These are phyloP conservation scores for Aspergillus carlsbadensis DNA, from an alignment of 495 filamentous ascomycete genomes.

Conservation along the genomic window DNA sequence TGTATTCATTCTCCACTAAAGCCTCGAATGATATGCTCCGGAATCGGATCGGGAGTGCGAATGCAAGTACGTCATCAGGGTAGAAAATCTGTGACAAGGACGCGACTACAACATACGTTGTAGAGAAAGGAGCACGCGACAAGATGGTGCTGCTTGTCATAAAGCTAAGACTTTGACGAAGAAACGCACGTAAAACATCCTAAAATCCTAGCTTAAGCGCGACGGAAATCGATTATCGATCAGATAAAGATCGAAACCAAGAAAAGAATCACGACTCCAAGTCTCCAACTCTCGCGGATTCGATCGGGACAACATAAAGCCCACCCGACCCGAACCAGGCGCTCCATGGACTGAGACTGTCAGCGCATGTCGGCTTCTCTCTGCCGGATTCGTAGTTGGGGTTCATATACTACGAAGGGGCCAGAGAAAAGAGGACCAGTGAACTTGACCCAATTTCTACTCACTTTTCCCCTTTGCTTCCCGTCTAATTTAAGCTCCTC, in stretches of 20 bases:
- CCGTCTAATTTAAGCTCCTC: background rate
- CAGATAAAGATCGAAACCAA: background rate
- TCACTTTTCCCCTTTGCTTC: background rate
- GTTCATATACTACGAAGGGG: background rate
- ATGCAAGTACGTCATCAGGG: too few relatives aligned
- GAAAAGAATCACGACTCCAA: background rate
- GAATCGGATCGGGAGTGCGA: too few relatives aligned
- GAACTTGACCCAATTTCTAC: constrained; percentile 2
- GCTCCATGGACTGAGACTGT: background rate
- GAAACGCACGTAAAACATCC: too few relatives aligned
- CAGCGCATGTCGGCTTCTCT: constrained; percentile 18
- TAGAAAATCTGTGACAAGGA: too few relatives aligned
- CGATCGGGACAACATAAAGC: constrained; percentile 5
- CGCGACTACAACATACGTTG: too few relatives aligned
- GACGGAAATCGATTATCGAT: background rate
- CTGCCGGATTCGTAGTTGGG: constrained; percentile 9
- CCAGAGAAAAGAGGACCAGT: background rate
- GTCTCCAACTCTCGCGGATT: background rate
- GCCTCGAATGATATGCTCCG: too few relatives aligned
- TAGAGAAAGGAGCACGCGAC: too few relatives aligned
- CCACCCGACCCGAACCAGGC: background rate
- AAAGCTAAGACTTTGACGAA: background rate
- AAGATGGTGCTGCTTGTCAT: too few relatives aligned
- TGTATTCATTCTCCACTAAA: too few relatives aligned
- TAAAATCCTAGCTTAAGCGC: too few relatives aligned